Evolutionary conservation across 139 green algal genomes (phyloP), one percentile per base, ranked within the genome.

Genomic region (Yamagishiella unicocca): DNA sequence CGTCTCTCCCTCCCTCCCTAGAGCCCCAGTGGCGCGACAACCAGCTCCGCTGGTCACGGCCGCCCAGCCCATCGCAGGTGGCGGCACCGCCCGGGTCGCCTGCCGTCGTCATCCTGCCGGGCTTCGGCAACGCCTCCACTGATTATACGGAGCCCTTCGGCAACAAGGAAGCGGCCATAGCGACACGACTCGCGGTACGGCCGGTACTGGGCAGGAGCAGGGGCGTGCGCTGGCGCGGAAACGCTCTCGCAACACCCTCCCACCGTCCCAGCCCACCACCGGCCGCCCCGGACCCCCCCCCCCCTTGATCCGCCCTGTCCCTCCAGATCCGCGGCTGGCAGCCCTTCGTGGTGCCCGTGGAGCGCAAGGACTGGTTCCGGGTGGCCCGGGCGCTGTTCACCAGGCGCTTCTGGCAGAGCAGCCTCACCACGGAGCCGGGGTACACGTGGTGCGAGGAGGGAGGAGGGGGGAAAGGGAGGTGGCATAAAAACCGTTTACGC

Each of bases 341-440:
- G 21, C 66, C 87, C 5, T 92, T 88, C 55, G 93, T 94, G 31
- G 74, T 94, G 71, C 90, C 87, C 9, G 45, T 94, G 37, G 67
- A 90, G 55, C 87, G 92, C 9, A 89, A 90, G 42, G 91, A 93
- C 54, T 95, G 93, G 93, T 90, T 95, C 78, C 55, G 82, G 22
- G 93, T 96, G 45, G 93, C 88, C 10, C 42, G 82, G 2, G 87
- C 72, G 27, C 61, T 96, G 27, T 71, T 96, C 5, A 94, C 91
- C 0, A 46, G 88, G 1, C 62, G 67, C 7, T 97, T 93, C 84
- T 97, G 93, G 92, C 76, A 8, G 21, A 40, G 72, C 17, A 74
- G 37, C 0, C 92, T 91, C 67, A 95, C 91, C 33, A 93, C 90
- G 0, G 27, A 92, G 38, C 94, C 90, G 22, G 92, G 78, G 2